Evolutionary conservation across 768 basidiomycete genomes (phyloP).

Genomic region (Auricularia cornea): DNA sequence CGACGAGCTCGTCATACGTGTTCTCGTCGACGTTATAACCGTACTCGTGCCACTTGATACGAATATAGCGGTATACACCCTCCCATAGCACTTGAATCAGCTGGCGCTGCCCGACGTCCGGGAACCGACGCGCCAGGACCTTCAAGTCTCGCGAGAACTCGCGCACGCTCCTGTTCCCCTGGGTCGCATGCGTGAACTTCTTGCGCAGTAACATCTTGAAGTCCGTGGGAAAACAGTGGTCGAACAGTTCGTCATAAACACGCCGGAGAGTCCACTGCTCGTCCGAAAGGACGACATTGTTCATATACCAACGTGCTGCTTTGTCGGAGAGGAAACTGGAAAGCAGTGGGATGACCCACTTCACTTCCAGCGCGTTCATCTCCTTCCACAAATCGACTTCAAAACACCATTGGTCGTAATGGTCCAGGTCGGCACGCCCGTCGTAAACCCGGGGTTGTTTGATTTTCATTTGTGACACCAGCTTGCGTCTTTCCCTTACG

Average conservation of each 20-base stretch:
- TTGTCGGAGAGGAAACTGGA: constrained; percentile 21
- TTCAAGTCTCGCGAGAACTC: constrained; percentile 29
- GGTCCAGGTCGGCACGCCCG: too few species aligned
- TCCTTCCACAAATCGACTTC: constrained; percentile 1
- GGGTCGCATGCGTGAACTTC: constrained; percentile 15
- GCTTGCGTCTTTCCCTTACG: too few species aligned
- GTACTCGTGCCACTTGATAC: constrained; percentile 23
- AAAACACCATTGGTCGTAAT: neutral
- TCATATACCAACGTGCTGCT: constrained; percentile 26
- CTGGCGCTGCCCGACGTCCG: constrained; percentile 18
- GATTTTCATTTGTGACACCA: neutral
- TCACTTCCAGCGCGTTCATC: neutral
- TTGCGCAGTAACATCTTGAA: constrained; percentile 19
- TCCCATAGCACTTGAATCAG: constrained; percentile 28
- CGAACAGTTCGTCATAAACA: constrained; percentile 25
- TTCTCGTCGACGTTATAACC: constrained; percentile 20
- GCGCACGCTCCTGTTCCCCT: constrained; percentile 20
- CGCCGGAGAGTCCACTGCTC: constrained; percentile 22
- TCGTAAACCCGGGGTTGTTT: constrained; percentile 1
- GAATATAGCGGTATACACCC: constrained; percentile 19
- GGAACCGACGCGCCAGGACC: constrained; percentile 27
- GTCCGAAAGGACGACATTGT: constrained; percentile 18
- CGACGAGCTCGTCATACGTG: constrained; percentile 17
- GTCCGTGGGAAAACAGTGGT: constrained; percentile 30
- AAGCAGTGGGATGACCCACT: neutral